Percentiles rank a stretch among this genome's conserved stretches.
Conservation (phyloP, 2,329 filamentous ascomycete species). For the Ascochyta pisi region DNA sequence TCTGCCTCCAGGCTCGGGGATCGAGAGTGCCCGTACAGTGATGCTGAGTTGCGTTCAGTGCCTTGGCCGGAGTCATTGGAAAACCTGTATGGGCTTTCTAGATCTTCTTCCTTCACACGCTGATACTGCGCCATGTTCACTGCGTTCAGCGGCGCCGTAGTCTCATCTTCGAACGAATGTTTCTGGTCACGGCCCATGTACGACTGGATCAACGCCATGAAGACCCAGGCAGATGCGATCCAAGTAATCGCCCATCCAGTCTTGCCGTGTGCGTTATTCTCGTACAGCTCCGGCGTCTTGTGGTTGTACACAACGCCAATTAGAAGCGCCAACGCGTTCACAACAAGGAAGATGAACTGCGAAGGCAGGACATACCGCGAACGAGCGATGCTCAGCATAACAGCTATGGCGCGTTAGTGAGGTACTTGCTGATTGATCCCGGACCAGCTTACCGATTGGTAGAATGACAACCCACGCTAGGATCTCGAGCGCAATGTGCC, state of each 20-base stretch:
- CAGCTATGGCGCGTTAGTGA: constrained; percentile 60
- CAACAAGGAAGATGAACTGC: constrained; percentile 64
- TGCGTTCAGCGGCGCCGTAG: constrained; percentile 39
- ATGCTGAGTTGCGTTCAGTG: constrained; percentile 72
- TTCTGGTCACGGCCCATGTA: constrained; percentile 59
- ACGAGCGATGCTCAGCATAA: constrained; percentile 83
- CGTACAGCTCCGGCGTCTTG: constrained; percentile 84
- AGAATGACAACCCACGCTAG: constrained; percentile 75
- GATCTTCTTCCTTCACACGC: constrained; percentile 43
- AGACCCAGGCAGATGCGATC: constrained; percentile 72
- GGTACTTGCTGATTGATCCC: constrained; percentile 12
- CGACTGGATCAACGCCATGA: constrained; percentile 70
- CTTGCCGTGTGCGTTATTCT: constrained; percentile 86
- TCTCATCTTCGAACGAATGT: constrained; percentile 27
- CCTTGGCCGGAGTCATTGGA: constrained; percentile 65
- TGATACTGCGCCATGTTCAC: constrained; percentile 50
- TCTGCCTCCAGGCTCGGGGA: constrained; percentile 65
- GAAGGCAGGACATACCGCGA: constrained; percentile 74
- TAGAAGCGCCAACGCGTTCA: constrained; percentile 52
- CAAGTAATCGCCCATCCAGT: constrained; percentile 84
- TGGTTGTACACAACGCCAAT: constrained; percentile 69
- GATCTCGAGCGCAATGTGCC: constrained; percentile 74
- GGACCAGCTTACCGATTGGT: constrained; percentile 68
- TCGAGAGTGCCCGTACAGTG: constrained; percentile 68
- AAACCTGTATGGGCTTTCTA: constrained; percentile 40